Evolutionary conservation across 495 filamentous ascomycete genomes (phyloP), one percentile per base, ranked within the genome.

Genomic region (Stereocaulon alpinum): DNA sequence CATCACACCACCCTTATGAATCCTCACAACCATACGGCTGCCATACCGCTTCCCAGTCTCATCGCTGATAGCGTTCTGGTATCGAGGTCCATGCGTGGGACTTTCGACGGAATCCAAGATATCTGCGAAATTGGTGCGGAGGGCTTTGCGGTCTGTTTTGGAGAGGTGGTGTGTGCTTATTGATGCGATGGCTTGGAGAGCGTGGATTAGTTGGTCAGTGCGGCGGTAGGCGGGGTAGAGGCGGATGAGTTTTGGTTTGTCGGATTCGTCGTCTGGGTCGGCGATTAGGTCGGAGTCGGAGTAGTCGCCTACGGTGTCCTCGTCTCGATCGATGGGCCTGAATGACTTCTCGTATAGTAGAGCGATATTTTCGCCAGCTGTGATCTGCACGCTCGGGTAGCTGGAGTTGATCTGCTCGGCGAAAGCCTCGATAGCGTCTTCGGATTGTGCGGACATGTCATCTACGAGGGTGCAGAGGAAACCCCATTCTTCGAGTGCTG

Each of bases 301-400:
- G 15, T 79, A 78, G 9, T 85, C 80, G 18, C 78, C 76, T 6
- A 78, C 77, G 45, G 72, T 67, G 24, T 73, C 74, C 42, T 76
- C 73, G 42, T 85, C 83, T 2, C 84, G 79, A 51, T 88, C 83
- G 37, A 76, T 73, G 1, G 74, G 73, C 0, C 83, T 77, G 74
- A 87, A 83, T 67, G 81, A 85, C 69, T 89, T 89, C 66, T 97
- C 92, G 64, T 89, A 94, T 1, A 96, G 76, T 1, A 96, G 74
- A 3, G 92, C 92, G 62, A 97, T 93, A 68, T 91, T 91, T 64
- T 91, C 85, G 0, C 90, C 93, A 1, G 93, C 90, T 2, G 87
- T 83, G 54, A 93, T 83, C 69, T 95, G 89, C 1, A 96, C 91
- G 6, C 74, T 72, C 0, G 86, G 73, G 58, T 91, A 86, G 37